Percentiles rank a stretch among this genome's conserved stretches.
Evolutionary conservation across 306 rosid species (phyloP).

Genomic region (Abrus pulchellus): DNA sequence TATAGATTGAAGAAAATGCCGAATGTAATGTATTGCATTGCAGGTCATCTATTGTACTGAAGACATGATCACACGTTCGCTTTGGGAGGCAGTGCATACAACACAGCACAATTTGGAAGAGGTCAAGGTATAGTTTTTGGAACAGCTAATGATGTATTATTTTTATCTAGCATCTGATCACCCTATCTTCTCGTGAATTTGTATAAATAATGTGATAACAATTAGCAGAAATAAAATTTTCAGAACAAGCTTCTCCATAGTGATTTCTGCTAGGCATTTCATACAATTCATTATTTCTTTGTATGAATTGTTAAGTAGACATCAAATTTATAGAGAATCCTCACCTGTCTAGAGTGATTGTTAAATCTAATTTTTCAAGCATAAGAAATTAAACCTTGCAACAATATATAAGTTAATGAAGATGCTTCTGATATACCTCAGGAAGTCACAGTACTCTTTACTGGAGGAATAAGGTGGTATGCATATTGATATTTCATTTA

Average conservation of each 20-base stretch:
- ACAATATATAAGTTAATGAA: constrained; percentile 18
- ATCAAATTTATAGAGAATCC: neutral
- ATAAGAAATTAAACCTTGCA: constrained; percentile 18
- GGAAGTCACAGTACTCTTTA: too few relatives aligned
- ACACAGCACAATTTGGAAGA: constrained; percentile 66
- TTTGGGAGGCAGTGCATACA: constrained; percentile 88
- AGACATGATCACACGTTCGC: constrained; percentile 77
- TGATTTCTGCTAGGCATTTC: neutral
- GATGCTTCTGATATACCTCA: constrained; percentile 23
- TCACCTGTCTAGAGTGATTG: constrained; percentile 3
- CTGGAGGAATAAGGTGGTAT: neutral
- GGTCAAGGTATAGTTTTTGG: constrained; percentile 62
- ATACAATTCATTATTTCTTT: constrained; percentile 2
- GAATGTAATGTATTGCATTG: constrained; percentile 32
- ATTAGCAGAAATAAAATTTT: constrained; percentile 7
- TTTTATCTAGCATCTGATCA: constrained; percentile 33
- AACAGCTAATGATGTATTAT: constrained; percentile 31
- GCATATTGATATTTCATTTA: constrained; percentile 6
- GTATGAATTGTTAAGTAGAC: neutral
- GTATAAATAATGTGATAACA: constrained; percentile 9
- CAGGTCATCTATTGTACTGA: constrained; percentile 84
- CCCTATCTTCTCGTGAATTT: constrained; percentile 28
- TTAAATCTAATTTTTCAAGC: constrained; percentile 25
- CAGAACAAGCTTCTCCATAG: constrained; percentile 28
- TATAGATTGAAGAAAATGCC: neutral